Evolutionary conservation across 2,329 filamentous ascomycete genomes (phyloP).

Genomic region (Arthrobotrys iridis): DNA sequence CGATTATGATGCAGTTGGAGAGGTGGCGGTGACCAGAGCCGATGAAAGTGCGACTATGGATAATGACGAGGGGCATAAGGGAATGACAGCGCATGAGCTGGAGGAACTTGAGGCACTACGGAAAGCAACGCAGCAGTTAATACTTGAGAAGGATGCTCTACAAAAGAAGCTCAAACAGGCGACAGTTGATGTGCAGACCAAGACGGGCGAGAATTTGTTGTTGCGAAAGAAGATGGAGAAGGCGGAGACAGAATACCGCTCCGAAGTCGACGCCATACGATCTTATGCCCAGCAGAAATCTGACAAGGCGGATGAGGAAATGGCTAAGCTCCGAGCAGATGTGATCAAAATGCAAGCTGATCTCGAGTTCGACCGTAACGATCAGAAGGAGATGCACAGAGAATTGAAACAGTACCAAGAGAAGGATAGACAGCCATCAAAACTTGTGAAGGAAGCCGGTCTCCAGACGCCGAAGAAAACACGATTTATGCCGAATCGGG

Average conservation of each 20-base stretch:
- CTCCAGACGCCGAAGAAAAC: conserved; percentile 34
- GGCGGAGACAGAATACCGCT: conserved; percentile 30
- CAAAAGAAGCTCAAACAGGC: conserved; percentile 43
- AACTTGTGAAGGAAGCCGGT: background rate
- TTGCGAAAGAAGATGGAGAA: conserved; percentile 47
- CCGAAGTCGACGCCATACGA: conserved; percentile 35
- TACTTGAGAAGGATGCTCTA: conserved; percentile 29
- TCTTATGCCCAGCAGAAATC: conserved; percentile 31
- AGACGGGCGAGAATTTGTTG: conserved; percentile 39
- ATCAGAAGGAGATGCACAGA: conserved; percentile 30
- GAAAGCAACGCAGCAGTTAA: conserved; percentile 29
- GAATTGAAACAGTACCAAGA: conserved; percentile 45
- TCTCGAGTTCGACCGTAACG: conserved; percentile 38
- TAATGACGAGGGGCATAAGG: conserved; percentile 22
- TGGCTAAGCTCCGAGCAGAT: conserved; percentile 5
- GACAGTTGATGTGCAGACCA: conserved; percentile 29
- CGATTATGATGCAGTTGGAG: conserved; percentile 26
- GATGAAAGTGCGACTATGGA: conserved; percentile 4
- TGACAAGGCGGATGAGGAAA: conserved; percentile 36
- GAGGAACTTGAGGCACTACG: conserved; percentile 37
- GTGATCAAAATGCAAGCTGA: conserved; percentile 34
- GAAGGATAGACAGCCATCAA: conserved; percentile 12
- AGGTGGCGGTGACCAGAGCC: background rate
- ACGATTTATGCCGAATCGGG: conserved; percentile 23
- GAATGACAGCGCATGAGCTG: conserved; percentile 20